Percentiles rank a stretch among this genome's conserved stretches.
Evolutionary conservation across 768 basidiomycete species (phyloP).

Genomic region (Favolaschia claudopus): DNA sequence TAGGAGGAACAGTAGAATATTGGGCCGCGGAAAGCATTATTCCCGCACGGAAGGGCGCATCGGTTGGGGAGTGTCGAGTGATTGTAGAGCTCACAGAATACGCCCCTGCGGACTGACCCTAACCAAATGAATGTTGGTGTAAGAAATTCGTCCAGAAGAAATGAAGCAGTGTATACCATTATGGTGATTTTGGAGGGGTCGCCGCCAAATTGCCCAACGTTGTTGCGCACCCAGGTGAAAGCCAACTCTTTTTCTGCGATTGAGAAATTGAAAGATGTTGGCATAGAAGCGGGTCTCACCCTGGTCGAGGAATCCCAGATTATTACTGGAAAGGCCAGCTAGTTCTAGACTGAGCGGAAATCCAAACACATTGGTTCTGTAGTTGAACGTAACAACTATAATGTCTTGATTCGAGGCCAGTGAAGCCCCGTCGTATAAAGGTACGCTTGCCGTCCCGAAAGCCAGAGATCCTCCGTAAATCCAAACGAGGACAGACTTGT

Average conservation of each 20-base stretch:
- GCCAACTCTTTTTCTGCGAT: slow-evolving; percentile 32
- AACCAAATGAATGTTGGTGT: not conserved
- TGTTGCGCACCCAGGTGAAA: slow-evolving; percentile 47
- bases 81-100: slow-evolving; percentile 2
- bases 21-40: slow-evolving; percentile 21
- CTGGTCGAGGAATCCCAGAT: slow-evolving; percentile 40
- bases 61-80: not conserved
- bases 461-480: slow-evolving; percentile 12
- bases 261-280: not conserved
- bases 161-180: slow-evolving; percentile 17
- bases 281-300: not conserved
- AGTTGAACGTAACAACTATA: slow-evolving; percentile 18
- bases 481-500: slow-evolving; percentile 7
- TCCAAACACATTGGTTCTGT: slow-evolving; percentile 22
- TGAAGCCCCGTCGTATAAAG: slow-evolving; percentile 12
- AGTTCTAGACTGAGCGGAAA: slow-evolving; percentile 21
- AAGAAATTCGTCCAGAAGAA: not conserved
- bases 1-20: not conserved
- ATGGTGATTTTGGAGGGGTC: slow-evolving; percentile 42
- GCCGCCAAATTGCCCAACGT: slow-evolving; percentile 56
- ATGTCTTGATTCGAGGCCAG: slow-evolving; percentile 13
- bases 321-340: slow-evolving; percentile 16
- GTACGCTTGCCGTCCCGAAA: slow-evolving; percentile 16
- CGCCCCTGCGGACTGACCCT: slow-evolving; percentile 22
- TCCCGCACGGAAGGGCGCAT: slow-evolving; percentile 19